Evolutionary conservation across 2,329 filamentous ascomycete genomes (phyloP).

Genomic region (Fonsecaea nubica): DNA sequence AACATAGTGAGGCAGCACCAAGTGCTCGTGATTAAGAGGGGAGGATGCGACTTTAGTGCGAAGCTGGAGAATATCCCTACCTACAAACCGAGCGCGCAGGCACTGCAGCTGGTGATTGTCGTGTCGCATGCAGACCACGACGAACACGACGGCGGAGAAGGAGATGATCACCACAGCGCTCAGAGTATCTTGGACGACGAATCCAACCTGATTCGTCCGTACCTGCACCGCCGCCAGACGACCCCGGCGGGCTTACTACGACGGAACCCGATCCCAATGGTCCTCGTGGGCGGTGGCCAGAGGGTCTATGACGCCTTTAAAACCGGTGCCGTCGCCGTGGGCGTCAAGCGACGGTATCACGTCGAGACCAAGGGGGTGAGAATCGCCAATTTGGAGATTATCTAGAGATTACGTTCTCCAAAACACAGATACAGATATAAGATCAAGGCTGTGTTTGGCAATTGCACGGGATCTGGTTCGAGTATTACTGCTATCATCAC

Average conservation of each 20-base stretch:
- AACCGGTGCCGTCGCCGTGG: slow-evolving; percentile 67
- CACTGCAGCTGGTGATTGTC: slow-evolving; percentile 81
- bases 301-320: slow-evolving; percentile 69
- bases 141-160: slow-evolving; percentile 43
- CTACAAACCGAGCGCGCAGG: slow-evolving; percentile 65
- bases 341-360: slow-evolving; percentile 77
- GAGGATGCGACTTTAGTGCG: slow-evolving; percentile 80
- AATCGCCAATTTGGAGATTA: slow-evolving; percentile 78
- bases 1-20: slow-evolving; percentile 66
- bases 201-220: slow-evolving; percentile 63
- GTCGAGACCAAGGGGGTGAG: slow-evolving; percentile 80
- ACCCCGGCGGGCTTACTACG: slow-evolving; percentile 73
- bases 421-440: neutral
- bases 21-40: slow-evolving; percentile 80
- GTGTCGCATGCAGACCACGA: slow-evolving; percentile 63
- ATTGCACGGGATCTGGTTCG: too few species aligned
- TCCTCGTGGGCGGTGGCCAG: slow-evolving; percentile 78
- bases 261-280: slow-evolving; percentile 76
- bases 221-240: slow-evolving; percentile 76
- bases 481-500: too few species aligned
- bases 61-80: slow-evolving; percentile 87
- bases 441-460: too few species aligned
- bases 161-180: slow-evolving; percentile 40
- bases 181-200: slow-evolving; percentile 42
- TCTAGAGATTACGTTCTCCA: slow-evolving; percentile 45